phyloP scores from a whole-genome alignment of 1,284 basidiomycete genomes.

The Ustilago trichophora region DNA sequence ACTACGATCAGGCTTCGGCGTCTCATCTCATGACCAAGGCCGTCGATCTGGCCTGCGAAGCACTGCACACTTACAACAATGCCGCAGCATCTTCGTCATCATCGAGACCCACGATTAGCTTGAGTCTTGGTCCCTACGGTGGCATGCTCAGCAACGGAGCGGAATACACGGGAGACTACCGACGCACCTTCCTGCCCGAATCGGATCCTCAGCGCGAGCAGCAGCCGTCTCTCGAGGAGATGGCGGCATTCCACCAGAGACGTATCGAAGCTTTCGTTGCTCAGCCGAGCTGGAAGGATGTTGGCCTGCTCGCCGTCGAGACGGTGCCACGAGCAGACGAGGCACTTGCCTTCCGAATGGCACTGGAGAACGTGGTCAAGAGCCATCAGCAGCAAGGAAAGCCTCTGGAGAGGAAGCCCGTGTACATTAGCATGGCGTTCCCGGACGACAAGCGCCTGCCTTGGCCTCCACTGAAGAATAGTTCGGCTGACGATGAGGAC shows the following conservation, averaged over 20 bases:
- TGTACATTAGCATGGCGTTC: conserved; percentile 52
- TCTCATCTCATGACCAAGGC: conserved; percentile 49
- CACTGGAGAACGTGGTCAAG: conserved; percentile 34
- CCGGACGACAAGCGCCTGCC: conserved; percentile 45
- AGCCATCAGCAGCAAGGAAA: conserved; percentile 17
- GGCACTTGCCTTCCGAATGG: conserved; percentile 49
- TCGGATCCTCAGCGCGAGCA: conserved; percentile 22
- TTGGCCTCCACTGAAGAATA: conserved; percentile 25
- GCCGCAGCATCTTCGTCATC: neutral
- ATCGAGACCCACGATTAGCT: conserved; percentile 33
- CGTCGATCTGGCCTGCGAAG: conserved; percentile 47
- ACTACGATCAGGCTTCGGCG: conserved; percentile 29
- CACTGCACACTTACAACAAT: conserved; percentile 21
- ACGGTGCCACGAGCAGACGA: conserved; percentile 59
- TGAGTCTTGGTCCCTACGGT: conserved; percentile 58
- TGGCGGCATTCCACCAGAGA: conserved; percentile 51
- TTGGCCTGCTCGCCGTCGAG: conserved; percentile 57
- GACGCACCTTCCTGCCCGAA: conserved; percentile 27
- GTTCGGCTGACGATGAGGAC: conserved; percentile 26
- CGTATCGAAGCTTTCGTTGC: conserved; percentile 39
- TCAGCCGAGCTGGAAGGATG: conserved; percentile 33
- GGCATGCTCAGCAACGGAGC: conserved; percentile 55
- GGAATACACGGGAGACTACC: conserved; percentile 60
- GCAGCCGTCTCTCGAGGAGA: conserved; percentile 37
- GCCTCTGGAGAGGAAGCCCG: conserved; percentile 37